Percentiles rank a stretch among this genome's conserved stretches.
Conservation (phyloP, 192 early-diverging fungal genomes). For the Dissophora ornata region DNA sequence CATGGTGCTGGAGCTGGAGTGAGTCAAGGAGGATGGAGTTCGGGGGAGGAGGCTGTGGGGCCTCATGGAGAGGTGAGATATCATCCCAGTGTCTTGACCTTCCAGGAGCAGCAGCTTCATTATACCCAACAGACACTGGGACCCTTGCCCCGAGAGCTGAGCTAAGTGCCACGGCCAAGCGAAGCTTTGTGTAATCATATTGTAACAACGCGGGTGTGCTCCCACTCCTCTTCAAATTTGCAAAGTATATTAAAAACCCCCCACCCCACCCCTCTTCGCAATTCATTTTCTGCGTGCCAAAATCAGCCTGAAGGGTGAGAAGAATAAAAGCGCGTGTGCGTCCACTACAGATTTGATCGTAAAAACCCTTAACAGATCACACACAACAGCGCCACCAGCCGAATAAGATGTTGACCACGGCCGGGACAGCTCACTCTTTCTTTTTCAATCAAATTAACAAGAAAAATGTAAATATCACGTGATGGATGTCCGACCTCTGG, state of each 20-base stretch:
- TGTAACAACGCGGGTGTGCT: no score
- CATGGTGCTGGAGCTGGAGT: not conserved
- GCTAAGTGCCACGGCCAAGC: not conserved
- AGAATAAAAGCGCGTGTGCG: no score
- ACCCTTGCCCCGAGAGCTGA: slow-evolving; percentile 16
- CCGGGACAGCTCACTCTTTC: slow-evolving; percentile 30
- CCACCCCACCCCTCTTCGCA: not conserved
- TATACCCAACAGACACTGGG: slow-evolving; percentile 37
- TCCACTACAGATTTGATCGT: no score
- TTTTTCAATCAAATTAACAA: slow-evolving; percentile 41
- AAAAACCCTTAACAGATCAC: slow-evolving; percentile 6
- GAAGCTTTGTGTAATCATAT: no score
- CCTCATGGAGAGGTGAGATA: slow-evolving; percentile 36
- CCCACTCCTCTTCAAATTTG: no score
- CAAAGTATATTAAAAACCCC: not conserved
- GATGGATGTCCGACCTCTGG: not conserved
- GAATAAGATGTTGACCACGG: not conserved
- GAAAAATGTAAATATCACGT: slow-evolving; percentile 52
- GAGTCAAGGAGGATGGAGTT: slow-evolving; percentile 8
- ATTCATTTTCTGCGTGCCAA: no score
- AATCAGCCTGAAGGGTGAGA: no score
- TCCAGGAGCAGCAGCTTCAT: slow-evolving; percentile 45
- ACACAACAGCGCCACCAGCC: no score
- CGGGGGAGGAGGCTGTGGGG: slow-evolving; percentile 27
- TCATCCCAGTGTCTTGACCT: slow-evolving; percentile 14